Evolutionary conservation across 176 grass and related monocot genomes (phyloP), one percentile per base, ranked within the genome.

Genomic region (Chrysopogon serrulatus): DNA sequence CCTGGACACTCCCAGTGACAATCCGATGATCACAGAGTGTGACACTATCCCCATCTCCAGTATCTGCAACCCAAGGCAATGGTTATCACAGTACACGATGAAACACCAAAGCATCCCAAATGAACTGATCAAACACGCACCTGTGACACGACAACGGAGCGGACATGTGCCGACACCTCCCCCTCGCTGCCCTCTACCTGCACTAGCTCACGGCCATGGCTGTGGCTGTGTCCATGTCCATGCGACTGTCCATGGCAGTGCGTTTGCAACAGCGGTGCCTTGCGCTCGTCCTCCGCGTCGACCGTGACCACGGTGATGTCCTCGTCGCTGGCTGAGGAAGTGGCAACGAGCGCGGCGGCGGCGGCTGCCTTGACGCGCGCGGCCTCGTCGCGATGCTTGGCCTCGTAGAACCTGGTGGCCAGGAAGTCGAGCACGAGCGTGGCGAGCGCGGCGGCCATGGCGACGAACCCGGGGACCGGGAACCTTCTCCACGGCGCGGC

Each of bases 21-120:
- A 79, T 5, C 96, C 96, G 2, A 98, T 95, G 75, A 95, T 98
- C 71, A 98, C 89, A 0, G 96, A 98, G 73, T 98, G 96, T 1
- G 96, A 98, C 16, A 98, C 89, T 13, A 98, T 98, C 21, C 96
- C 96, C 41, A 98, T 94, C 85, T 98, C 96, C 41, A 98, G 61
- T 75, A 98, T 98, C 96, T 95, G 27, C 51, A 49, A 31, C 21
- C 21, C 34, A 43, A 57, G 10, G 59, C 13, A 67, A 47, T 11
- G 13, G 12, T 26, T 5, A 30, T 14, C 15, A 72, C 63, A 47
- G 51, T 51, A 48, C 16, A 66, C 17, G 21, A 2, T 1, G 19
- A 51, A 80, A 64, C 28, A 71, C 12, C 31, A 57, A 42, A 65
- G 16, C 57, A 68, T 65, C 47, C 4, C 21, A 39, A 59, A 5